These are phyloP conservation scores for Kazachstania sp. DNA, from an alignment of 1,139 yeast genomes.

Conservation along the genomic window DNA sequence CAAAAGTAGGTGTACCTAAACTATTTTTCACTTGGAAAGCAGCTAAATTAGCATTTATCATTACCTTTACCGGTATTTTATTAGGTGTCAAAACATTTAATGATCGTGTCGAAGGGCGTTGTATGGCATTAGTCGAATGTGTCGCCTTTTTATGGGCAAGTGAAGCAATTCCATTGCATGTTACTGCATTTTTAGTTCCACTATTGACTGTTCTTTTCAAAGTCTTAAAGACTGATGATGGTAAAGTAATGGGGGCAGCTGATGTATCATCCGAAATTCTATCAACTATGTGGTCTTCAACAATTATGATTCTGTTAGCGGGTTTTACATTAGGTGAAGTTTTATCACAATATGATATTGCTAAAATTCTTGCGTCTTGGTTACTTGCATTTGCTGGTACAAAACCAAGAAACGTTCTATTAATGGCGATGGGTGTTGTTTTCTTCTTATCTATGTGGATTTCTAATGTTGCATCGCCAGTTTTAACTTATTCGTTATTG, in stretches of 20 bases:
- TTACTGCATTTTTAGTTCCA: slow-evolving; percentile 58
- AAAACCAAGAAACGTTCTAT: slow-evolving; percentile 54
- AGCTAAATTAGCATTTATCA: slow-evolving; percentile 40
- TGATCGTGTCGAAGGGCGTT: slow-evolving; percentile 52
- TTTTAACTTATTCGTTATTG: slow-evolving; percentile 57
- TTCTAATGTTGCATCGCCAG: slow-evolving; percentile 73
- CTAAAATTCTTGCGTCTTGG: slow-evolving; percentile 59
- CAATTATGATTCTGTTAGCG: slow-evolving; percentile 59
- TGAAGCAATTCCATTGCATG: slow-evolving; percentile 62
- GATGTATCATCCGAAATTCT: slow-evolving; percentile 50
- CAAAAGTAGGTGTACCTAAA: slow-evolving; percentile 31
- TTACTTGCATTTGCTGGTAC: slow-evolving; percentile 58
- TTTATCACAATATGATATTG: slow-evolving; percentile 60
- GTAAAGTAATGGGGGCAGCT: slow-evolving; percentile 44
- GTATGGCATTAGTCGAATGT: slow-evolving; percentile 60
- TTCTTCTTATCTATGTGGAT: slow-evolving; percentile 71
- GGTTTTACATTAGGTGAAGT: slow-evolving; percentile 74
- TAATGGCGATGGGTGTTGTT: slow-evolving; percentile 61
- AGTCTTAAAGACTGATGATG: slow-evolving; percentile 48
- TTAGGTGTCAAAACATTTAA: slow-evolving; percentile 49
- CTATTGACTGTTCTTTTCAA: slow-evolving; percentile 46
- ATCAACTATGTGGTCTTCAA: slow-evolving; percentile 66
- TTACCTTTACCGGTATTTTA: slow-evolving; percentile 40
- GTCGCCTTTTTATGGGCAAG: slow-evolving; percentile 69
- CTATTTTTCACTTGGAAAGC: slow-evolving; percentile 35